phyloP scores from a whole-genome alignment of 116 monocot genomes.

The Papilionanthe hybrid region DNA sequence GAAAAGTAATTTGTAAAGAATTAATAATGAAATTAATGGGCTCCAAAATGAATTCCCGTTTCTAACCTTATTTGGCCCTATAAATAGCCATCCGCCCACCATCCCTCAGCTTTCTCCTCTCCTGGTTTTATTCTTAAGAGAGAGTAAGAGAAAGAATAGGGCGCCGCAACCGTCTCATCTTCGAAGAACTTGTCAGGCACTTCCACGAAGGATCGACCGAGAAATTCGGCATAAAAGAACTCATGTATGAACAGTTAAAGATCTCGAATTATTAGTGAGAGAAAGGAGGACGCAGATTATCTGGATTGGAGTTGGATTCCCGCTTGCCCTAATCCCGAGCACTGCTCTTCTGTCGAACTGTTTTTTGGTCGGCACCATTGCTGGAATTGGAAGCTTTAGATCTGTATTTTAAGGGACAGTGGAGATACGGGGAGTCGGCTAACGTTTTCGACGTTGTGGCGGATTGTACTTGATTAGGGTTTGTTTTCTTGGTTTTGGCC shows the following conservation, averaged over 20 bases:
- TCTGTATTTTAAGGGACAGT: background rate
- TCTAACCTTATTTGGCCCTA: conserved; percentile 6
- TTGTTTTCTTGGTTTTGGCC: background rate
- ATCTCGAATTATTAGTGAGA: background rate
- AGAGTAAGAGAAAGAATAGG: background rate
- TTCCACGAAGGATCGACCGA: background rate
- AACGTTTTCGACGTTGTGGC: background rate
- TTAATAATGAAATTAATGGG: too few relatives aligned
- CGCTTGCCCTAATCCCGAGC: background rate
- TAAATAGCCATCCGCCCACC: conserved; percentile 18
- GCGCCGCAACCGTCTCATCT: conserved; percentile 3
- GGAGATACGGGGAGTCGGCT: background rate
- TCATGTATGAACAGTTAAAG: background rate
- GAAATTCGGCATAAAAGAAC: conserved; percentile 4
- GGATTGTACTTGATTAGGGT: conserved; percentile 11
- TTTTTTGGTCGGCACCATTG: conserved; percentile 7
- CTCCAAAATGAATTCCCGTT: background rate
- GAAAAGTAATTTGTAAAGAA: too few relatives aligned
- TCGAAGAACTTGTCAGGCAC: background rate
- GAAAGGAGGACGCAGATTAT: background rate
- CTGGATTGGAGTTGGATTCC: background rate
- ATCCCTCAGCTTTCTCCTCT: background rate
- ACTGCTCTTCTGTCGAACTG: background rate
- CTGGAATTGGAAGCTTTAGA: conserved; percentile 4
- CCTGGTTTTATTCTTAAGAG: conserved; percentile 15